Evolutionary conservation across 306 rosid species (phyloP).

Genomic region (Abrus pulchellus): DNA sequence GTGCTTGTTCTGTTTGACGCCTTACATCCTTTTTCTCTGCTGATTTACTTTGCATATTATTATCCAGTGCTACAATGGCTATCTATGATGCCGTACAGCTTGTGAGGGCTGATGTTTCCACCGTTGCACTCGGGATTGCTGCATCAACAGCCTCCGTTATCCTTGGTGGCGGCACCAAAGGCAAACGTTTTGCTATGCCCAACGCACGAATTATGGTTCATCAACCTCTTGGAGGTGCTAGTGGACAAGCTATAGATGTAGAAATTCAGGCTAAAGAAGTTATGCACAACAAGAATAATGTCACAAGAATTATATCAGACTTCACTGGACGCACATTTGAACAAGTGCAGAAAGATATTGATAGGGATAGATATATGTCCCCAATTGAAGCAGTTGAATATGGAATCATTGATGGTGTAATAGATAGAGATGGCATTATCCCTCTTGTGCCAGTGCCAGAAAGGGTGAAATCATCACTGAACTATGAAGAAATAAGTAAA

Average conservation of each 20-base stretch:
- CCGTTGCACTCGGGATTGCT: conserved; percentile 88
- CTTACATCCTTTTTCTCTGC: conserved; percentile 17
- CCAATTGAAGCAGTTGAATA: conserved; percentile 97
- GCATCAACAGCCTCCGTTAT: conserved; percentile 95
- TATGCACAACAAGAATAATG: conserved; percentile 77
- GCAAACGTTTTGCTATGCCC: conserved; percentile 98
- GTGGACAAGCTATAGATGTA: conserved; percentile 95
- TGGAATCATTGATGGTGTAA: conserved; percentile 90
- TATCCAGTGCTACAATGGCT: conserved; percentile 88
- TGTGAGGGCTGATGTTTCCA: conserved; percentile 98
- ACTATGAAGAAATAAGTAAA: conserved; percentile 65
- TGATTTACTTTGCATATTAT: conserved; percentile 50
- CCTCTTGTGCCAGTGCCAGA: conserved; percentile 90
- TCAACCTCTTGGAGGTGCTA: conserved; percentile 98
- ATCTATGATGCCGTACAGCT: conserved; percentile 89
- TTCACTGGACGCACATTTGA: conserved; percentile 85
- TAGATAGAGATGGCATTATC: conserved; percentile 79
- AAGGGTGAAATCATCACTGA: conserved; percentile 61
- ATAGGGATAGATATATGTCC: conserved; percentile 89
- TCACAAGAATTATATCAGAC: conserved; percentile 72
- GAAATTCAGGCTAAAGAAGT: conserved; percentile 95
- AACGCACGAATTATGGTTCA: conserved; percentile 92
- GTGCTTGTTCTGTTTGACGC: conserved; percentile 29
- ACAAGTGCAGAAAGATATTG: conserved; percentile 88
- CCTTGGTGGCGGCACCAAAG: conserved; percentile 95